These are phyloP conservation scores for Acanthamoeba culbertsoni DNA, from an alignment of 208 protist genomes.

Conservation along the genomic window DNA sequence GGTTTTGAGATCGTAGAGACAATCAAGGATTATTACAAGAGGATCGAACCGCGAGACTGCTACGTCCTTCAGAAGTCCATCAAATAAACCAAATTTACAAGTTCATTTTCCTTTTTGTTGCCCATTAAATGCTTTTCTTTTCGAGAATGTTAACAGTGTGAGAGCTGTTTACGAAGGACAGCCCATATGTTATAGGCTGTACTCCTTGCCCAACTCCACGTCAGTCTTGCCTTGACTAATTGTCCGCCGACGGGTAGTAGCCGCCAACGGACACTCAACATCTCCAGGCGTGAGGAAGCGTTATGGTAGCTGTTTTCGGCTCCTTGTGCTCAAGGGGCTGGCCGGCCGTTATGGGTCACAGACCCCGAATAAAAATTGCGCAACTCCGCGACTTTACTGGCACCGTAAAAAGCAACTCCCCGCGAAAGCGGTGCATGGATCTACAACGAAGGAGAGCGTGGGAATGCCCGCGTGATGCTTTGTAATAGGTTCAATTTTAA, in stretches of 20 bases:
- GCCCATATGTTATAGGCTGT: neutral
- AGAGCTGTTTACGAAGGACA: neutral
- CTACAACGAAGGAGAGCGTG: no score
- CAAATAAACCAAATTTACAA: neutral
- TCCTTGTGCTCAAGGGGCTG: neutral
- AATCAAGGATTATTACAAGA: constrained; percentile 64
- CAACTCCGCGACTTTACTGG: neutral
- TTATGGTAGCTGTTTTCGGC: neutral
- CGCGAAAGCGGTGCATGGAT: no score
- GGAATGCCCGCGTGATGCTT: no score
- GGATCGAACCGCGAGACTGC: constrained; percentile 56
- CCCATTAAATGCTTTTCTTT: neutral
- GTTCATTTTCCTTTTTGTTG: neutral
- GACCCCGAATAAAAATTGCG: neutral
- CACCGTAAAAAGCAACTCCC: no score
- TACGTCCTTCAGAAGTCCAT: constrained; percentile 55
- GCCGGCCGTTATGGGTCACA: neutral
- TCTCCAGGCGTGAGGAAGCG: neutral
- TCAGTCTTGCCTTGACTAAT: neutral
- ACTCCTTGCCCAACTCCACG: neutral
- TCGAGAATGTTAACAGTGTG: neutral
- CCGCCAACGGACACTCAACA: neutral
- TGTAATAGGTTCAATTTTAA: no score
- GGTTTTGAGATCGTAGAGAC: constrained; percentile 60
- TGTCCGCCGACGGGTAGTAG: neutral